Evolutionary conservation across 208 protist species (phyloP).

Genomic region (Spongospora subterranea): DNA sequence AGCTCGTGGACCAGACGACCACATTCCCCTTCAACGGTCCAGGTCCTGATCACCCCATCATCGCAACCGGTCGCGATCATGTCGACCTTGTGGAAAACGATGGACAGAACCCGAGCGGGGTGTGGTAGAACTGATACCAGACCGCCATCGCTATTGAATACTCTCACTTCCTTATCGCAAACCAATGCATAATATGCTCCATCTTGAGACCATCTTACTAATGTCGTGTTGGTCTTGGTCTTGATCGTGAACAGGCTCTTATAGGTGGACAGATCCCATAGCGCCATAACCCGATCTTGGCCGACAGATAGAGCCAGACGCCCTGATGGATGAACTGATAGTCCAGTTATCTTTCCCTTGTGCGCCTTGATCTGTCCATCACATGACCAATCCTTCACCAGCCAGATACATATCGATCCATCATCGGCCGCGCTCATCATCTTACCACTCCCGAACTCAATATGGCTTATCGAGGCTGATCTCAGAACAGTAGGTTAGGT

Average conservation of each 20-base stretch:
- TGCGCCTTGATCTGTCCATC: background rate
- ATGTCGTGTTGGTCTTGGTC: background rate
- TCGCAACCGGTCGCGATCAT: background rate
- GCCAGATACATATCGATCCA: background rate
- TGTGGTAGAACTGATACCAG: background rate
- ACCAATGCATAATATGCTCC: background rate
- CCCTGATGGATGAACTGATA: background rate
- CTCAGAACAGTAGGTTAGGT: too few species aligned
- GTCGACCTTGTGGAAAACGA: background rate
- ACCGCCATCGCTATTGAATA: background rate
- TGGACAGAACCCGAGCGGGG: background rate
- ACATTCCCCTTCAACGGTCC: background rate
- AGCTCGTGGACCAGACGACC: background rate
- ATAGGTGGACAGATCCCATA: background rate
- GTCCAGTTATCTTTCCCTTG: constrained; percentile 1
- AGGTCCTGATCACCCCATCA: background rate
- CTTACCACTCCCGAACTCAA: background rate
- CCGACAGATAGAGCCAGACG: background rate
- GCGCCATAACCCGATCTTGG: background rate
- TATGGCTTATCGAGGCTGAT: constrained; percentile 4
- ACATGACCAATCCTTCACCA: constrained; percentile 2
- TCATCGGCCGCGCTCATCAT: constrained; percentile 41
- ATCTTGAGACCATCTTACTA: background rate
- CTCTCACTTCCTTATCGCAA: background rate
- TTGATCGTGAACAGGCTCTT: constrained; percentile 41